Evolutionary conservation across 495 filamentous ascomycete species (phyloP).

Genomic region (Hypomontagnella monticulosa): DNA sequence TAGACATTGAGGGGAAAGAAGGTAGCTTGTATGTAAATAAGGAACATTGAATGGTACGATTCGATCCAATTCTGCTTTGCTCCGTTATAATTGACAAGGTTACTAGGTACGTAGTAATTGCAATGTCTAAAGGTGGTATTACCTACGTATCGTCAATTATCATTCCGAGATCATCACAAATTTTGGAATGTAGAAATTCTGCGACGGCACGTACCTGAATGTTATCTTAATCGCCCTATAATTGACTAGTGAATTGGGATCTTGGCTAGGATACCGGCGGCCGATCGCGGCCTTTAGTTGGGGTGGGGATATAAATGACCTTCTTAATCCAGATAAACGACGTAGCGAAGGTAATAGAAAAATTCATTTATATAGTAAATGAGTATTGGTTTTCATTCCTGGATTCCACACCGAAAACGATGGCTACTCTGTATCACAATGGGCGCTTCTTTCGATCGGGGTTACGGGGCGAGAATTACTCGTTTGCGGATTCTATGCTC

Average conservation of each 20-base stretch:
- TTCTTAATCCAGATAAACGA: slow-evolving; percentile 8
- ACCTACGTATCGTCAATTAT: no score
- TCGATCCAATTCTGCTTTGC: no score
- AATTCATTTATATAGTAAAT: background rate
- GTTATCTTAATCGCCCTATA: background rate
- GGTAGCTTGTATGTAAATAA: no score
- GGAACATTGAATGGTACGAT: no score
- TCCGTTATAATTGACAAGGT: no score
- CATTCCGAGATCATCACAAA: no score
- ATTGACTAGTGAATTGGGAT: slow-evolving; percentile 3
- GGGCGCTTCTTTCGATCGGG: slow-evolving; percentile 55
- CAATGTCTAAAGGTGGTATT: no score
- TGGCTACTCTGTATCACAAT: slow-evolving; percentile 57
- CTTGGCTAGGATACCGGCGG: background rate
- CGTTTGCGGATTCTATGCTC: slow-evolving; percentile 47
- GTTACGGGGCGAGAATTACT: slow-evolving; percentile 24
- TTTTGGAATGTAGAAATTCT: no score
- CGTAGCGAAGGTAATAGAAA: background rate
- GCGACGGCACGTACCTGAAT: no score
- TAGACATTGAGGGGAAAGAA: no score
- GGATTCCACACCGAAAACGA: slow-evolving; percentile 15
- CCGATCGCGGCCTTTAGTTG: slow-evolving; percentile 29
- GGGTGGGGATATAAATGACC: slow-evolving; percentile 21
- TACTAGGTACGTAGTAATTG: no score
- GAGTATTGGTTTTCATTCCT: background rate